Conservation (phyloP, 2,329 filamentous ascomycete genomes). For the Penicillium sp. region DNA sequence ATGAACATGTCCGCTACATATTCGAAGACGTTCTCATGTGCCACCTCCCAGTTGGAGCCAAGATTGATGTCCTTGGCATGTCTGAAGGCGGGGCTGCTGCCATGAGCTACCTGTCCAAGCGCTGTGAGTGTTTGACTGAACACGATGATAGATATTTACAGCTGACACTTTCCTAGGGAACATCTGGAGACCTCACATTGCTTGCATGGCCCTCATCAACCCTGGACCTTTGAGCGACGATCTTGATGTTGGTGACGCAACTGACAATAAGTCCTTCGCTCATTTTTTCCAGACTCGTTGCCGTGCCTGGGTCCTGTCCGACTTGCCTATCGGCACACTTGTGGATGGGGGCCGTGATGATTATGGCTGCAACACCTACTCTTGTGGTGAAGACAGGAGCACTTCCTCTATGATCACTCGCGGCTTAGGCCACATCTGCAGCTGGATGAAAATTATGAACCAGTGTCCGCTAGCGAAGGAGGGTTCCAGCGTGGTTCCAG, state of each 20-base stretch:
- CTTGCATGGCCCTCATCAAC: constrained; percentile 39
- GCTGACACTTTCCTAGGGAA: constrained; percentile 31
- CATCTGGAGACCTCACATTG: constrained; percentile 39
- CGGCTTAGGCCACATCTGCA: constrained; percentile 48
- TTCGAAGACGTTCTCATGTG: constrained; percentile 59
- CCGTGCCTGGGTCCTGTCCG: constrained; percentile 59
- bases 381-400: constrained; percentile 59
- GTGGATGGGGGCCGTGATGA: constrained; percentile 54
- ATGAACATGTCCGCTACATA: constrained; percentile 63
- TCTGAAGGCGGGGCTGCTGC: constrained; percentile 62
- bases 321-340: constrained; percentile 50
- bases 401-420: constrained; percentile 61
- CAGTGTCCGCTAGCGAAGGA: constrained; percentile 1
- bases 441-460: constrained; percentile 60
- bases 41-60: constrained; percentile 40
- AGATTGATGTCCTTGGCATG: constrained; percentile 67
- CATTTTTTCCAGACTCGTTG: constrained; percentile 50
- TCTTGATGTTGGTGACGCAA: constrained; percentile 15
- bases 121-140: constrained; percentile 44
- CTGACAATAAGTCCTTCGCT: constrained; percentile 21
- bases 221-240: constrained; percentile 38
- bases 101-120: constrained; percentile 55
- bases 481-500: neutral
- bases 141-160: neutral
- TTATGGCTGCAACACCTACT: constrained; percentile 64